Conservation (phyloP, 352 stramenopile genomes). For the Phytophthora lateralis region DNA sequence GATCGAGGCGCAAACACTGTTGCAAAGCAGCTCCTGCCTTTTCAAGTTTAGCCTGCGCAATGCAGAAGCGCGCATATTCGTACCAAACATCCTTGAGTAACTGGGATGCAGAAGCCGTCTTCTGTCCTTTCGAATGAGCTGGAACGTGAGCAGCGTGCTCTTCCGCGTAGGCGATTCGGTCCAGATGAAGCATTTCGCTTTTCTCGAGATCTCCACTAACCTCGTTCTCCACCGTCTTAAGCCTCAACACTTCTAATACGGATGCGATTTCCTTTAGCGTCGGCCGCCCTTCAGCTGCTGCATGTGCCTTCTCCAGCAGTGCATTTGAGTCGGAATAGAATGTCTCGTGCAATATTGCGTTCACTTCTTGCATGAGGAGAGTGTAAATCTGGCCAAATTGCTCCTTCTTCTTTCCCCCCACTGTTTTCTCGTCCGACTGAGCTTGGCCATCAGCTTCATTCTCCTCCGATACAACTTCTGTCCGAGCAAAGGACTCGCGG, state of each 20-base stretch:
- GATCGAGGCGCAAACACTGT: conserved; percentile 63
- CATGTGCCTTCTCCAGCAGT: conserved; percentile 41
- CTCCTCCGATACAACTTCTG: conserved; percentile 21
- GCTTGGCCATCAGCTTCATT: conserved; percentile 15
- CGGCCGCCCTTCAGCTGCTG: conserved; percentile 20
- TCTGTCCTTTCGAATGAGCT: conserved; percentile 9
- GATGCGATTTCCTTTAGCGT: conserved; percentile 32
- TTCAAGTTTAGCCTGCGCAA: conserved; percentile 49
- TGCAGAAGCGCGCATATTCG: conserved; percentile 70
- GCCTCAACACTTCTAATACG: conserved; percentile 42
- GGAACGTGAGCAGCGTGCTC: conserved; percentile 30
- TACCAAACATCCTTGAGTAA: conserved; percentile 53
- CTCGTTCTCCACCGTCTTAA: conserved; percentile 73
- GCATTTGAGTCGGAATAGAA: conserved; percentile 49
- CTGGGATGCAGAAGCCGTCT: conserved; percentile 10
- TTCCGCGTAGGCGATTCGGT: conserved; percentile 67
- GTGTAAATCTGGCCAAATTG: conserved; percentile 75
- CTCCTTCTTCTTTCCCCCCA: conserved; percentile 50
- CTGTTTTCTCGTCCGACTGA: conserved; percentile 10
- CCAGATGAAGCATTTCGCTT: conserved; percentile 63
- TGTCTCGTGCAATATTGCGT: conserved; percentile 60
- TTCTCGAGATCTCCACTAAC: conserved; percentile 72
- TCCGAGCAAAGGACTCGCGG: conserved; percentile 55
- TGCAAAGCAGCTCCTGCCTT: conserved; percentile 60
- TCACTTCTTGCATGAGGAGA: conserved; percentile 81